Conservation (phyloP, 2,329 filamentous ascomycete genomes). For the Herpomyces periplanetae region DNA sequence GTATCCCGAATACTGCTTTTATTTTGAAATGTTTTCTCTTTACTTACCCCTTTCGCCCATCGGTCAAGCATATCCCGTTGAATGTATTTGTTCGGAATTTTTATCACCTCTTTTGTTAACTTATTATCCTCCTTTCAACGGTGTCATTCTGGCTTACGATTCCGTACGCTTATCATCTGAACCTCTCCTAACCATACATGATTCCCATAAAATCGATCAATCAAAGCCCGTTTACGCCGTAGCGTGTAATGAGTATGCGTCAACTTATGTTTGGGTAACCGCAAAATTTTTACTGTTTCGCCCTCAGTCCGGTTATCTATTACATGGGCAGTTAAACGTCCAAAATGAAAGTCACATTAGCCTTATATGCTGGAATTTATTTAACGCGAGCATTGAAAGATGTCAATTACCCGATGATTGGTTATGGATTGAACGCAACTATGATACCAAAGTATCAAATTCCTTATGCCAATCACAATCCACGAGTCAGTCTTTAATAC, state of each 20-base stretch:
- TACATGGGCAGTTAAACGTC: slow-evolving; percentile 47
- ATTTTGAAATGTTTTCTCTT: slow-evolving; percentile 36
- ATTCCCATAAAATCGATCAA: slow-evolving; percentile 8
- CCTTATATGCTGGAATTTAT: slow-evolving; percentile 55
- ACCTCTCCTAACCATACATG: slow-evolving; percentile 14
- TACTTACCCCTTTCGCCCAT: slow-evolving; percentile 33
- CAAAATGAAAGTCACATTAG: slow-evolving; percentile 66
- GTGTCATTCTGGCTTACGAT: slow-evolving; percentile 31
- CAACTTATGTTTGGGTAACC: slow-evolving; percentile 54
- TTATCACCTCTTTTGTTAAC: slow-evolving; percentile 32
- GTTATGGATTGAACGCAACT: slow-evolving; percentile 48
- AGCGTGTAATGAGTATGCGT: slow-evolving; percentile 30
- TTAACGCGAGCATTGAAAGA: slow-evolving; percentile 54
- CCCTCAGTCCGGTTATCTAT: slow-evolving; percentile 25
- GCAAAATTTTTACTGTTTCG: slow-evolving; percentile 52
- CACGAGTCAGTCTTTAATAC: no score
- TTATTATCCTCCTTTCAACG: slow-evolving; percentile 29
- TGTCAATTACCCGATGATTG: slow-evolving; percentile 33
- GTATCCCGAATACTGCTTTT: no score
- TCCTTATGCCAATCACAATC: no score
- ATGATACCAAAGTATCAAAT: no score
- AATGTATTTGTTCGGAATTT: slow-evolving; percentile 29
- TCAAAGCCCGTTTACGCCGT: slow-evolving; percentile 2
- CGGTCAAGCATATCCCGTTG: slow-evolving; percentile 25
- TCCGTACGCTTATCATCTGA: slow-evolving; percentile 23